These are phyloP conservation scores for Fagus crenata DNA, from an alignment of 306 rosid genomes.

Conservation along the genomic window DNA sequence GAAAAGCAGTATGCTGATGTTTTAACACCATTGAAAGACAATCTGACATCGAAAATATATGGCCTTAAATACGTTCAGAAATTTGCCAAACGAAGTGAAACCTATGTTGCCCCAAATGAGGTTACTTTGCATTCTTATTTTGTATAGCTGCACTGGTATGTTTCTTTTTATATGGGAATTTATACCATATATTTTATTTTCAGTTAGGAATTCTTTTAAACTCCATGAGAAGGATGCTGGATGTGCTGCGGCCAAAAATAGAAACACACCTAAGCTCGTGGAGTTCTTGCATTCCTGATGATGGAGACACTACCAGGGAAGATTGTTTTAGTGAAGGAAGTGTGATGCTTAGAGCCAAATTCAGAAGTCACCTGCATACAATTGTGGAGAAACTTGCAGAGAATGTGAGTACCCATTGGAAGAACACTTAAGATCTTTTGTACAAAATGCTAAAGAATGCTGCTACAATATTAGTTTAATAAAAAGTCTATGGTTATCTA, in stretches of 20 bases:
- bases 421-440: not conserved
- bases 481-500: not conserved
- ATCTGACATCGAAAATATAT: constrained; percentile 30
- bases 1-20: constrained; percentile 36
- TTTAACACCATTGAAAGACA: constrained; percentile 33
- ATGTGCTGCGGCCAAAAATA: constrained; percentile 39
- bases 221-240: constrained; percentile 36
- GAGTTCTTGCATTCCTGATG: constrained; percentile 25
- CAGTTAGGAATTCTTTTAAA: constrained; percentile 36
- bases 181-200: not conserved
- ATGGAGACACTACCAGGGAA: constrained; percentile 21
- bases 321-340: constrained; percentile 30
- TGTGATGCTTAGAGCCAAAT: constrained; percentile 31
- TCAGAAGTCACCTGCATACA: constrained; percentile 35
- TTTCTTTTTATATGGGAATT: not conserved
- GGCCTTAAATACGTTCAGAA: constrained; percentile 43
- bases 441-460: not conserved
- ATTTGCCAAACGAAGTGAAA: constrained; percentile 27
- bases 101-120: constrained; percentile 35
- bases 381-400: constrained; percentile 36
- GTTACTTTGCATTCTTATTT: not conserved
- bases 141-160: not conserved
- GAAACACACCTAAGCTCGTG: constrained; percentile 30
- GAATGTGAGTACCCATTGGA: constrained; percentile 29
- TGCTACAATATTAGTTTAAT: not conserved